phyloP scores from a whole-genome alignment of 139 green algal genomes.

The Gonium pectorale region DNA sequence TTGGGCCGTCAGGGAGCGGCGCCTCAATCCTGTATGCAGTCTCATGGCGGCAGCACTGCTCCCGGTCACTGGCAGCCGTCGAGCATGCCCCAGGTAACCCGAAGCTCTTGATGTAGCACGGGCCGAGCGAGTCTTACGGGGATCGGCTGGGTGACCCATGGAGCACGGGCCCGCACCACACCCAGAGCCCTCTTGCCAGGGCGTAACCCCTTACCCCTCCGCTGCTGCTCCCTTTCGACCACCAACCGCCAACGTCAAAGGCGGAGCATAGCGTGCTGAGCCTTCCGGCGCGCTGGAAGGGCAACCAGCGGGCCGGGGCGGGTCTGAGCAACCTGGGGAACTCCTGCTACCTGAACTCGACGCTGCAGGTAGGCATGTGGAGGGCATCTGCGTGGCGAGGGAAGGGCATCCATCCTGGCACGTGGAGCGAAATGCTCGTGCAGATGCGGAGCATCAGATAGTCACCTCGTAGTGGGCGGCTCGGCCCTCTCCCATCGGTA shows the following conservation, averaged over 20 bases:
- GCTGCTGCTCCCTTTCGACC: not conserved
- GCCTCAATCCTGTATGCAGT: not conserved
- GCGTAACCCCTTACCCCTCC: not conserved
- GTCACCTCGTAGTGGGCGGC: too few relatives aligned
- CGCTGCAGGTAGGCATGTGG: conserved; percentile 65
- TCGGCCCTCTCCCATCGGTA: not conserved
- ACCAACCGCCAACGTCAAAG: not conserved
- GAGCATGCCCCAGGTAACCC: not conserved
- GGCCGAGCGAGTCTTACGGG: not conserved
- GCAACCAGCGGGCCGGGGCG: not conserved
- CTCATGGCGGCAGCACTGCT: not conserved
- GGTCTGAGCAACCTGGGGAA: conserved; percentile 95
- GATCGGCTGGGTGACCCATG: not conserved
- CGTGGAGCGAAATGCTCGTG: too few relatives aligned
- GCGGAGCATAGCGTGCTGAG: not conserved
- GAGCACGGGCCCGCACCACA: not conserved
- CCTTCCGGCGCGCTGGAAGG: conserved; percentile 19
- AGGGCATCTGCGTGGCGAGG: too few relatives aligned
- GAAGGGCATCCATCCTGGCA: too few relatives aligned
- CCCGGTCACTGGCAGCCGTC: not conserved
- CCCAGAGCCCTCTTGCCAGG: not conserved
- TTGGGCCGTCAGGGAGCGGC: too few relatives aligned
- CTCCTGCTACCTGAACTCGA: conserved; percentile 96
- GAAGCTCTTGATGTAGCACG: not conserved
- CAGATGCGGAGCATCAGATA: too few relatives aligned